phyloP scores from a whole-genome alignment of 768 basidiomycete species.

The Boletales sp. region DNA sequence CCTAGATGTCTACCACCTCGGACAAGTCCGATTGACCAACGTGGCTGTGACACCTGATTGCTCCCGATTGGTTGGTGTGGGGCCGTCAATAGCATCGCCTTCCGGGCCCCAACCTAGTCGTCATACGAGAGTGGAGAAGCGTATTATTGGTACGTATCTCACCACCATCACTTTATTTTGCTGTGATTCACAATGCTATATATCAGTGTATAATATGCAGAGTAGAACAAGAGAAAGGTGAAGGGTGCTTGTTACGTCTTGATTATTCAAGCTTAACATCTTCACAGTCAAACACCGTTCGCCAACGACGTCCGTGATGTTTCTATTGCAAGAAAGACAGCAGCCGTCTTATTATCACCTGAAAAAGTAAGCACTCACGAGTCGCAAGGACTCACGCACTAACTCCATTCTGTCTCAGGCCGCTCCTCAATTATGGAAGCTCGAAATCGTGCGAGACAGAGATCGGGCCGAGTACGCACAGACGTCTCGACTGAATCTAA shows the following conservation, averaged over 20 bases:
- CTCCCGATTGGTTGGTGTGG: constrained; percentile 46
- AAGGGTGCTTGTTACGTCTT: constrained; percentile 5
- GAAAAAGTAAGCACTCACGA: constrained; percentile 20
- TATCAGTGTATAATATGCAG: constrained; percentile 46
- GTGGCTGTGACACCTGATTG: constrained; percentile 48
- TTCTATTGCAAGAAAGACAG: constrained; percentile 41
- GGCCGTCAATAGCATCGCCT: constrained; percentile 40
- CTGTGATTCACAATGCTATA: constrained; percentile 1
- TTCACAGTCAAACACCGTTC: constrained; percentile 48
- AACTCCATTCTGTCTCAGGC: constrained; percentile 39
- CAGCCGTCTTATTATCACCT: constrained; percentile 40
- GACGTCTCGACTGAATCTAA: constrained; percentile 34
- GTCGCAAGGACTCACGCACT: constrained; percentile 9
- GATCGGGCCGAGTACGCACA: constrained; percentile 34
- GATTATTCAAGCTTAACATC: constrained; percentile 9
- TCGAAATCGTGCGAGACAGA: constrained; percentile 58
- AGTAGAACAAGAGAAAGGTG: constrained; percentile 44
- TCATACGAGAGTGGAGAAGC: constrained; percentile 50
- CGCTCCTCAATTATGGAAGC: constrained; percentile 75
- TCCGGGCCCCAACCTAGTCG: constrained; percentile 44
- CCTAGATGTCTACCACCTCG: constrained; percentile 40
- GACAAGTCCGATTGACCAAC: constrained; percentile 45
- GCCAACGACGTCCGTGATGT: constrained; percentile 55
- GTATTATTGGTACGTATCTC: constrained; percentile 44
- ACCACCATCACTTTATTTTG: background rate